These are phyloP conservation scores for Podospora didyma DNA, from an alignment of 495 filamentous ascomycete species.

Conservation along the genomic window DNA sequence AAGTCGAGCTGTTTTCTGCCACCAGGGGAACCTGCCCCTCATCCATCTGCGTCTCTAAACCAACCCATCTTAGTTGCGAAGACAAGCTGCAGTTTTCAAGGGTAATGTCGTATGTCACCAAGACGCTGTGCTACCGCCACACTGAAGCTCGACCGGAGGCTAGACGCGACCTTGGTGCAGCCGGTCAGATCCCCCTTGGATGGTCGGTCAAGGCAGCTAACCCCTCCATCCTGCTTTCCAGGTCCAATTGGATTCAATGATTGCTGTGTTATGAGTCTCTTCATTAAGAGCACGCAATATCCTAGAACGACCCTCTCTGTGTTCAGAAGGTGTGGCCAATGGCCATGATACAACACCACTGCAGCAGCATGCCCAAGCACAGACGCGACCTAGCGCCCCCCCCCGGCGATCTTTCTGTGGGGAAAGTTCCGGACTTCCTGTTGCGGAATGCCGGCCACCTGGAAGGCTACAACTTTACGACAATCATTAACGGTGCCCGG, in stretches of 20 bases:
- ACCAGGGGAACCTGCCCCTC: background rate
- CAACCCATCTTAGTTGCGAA: too few relatives aligned
- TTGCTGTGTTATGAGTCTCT: background rate
- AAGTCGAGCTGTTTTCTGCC: too few relatives aligned
- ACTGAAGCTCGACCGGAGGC: background rate
- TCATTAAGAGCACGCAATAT: conserved; percentile 2
- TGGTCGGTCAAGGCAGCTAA: conserved; percentile 3
- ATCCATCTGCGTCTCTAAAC: background rate
- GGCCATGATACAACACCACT: background rate
- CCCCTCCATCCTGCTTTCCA: background rate
- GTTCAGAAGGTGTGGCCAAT: background rate
- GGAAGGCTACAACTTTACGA: too few relatives aligned
- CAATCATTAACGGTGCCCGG: too few relatives aligned
- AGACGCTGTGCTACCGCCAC: background rate
- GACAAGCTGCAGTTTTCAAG: too few relatives aligned
- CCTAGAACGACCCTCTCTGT: background rate
- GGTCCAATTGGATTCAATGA: conserved; percentile 8
- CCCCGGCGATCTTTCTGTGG: conserved; percentile 9
- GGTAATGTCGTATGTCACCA: background rate
- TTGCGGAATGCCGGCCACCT: background rate
- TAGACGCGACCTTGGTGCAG: conserved; percentile 10
- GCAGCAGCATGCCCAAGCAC: background rate
- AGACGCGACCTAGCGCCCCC: conserved; percentile 1
- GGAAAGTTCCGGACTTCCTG: conserved; percentile 1
- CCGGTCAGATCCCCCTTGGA: conserved; percentile 11